Conservation (phyloP, 2,329 filamentous ascomycete species). For the Paecilomyces sp. region DNA sequence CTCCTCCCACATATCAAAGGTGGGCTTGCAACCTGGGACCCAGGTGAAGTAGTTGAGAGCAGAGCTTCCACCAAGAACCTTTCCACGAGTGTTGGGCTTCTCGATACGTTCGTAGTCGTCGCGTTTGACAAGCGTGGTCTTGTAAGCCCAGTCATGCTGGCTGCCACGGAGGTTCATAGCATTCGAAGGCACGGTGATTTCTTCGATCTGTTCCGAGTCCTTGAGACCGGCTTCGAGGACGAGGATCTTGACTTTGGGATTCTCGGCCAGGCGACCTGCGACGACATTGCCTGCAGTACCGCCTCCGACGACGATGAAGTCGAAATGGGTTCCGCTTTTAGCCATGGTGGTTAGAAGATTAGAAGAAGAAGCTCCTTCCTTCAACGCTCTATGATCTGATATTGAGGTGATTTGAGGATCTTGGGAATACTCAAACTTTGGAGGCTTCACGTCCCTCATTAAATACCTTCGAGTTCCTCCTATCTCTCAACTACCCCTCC, state of each 20-base stretch:
- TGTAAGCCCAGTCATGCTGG: conserved; percentile 56
- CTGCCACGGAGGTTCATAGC: conserved; percentile 51
- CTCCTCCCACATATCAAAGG: conserved; percentile 47
- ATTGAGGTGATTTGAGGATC: not conserved
- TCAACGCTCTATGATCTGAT: too few species aligned
- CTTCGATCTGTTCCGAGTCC: conserved; percentile 44
- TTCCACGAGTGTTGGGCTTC: conserved; percentile 57
- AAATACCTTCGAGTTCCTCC: not conserved
- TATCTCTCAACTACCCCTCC: not conserved
- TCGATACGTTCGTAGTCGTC: conserved; percentile 53
- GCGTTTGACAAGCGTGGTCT: conserved; percentile 52
- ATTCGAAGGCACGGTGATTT: conserved; percentile 50
- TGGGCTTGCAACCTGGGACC: conserved; percentile 51
- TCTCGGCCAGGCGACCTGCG: conserved; percentile 48
- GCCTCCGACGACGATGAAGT: conserved; percentile 26
- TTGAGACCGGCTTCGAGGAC: conserved; percentile 29
- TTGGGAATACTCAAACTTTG: not conserved
- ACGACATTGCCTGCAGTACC: conserved; percentile 35
- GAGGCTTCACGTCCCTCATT: not conserved
- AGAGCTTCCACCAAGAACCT: conserved; percentile 52
- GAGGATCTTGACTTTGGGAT: conserved; percentile 35
- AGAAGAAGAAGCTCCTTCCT: not conserved
- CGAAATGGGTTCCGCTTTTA: conserved; percentile 27
- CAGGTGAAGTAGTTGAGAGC: conserved; percentile 59
- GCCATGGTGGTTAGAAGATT: conserved; percentile 44